Evolutionary conservation across 352 stramenopile genomes (phyloP).

Genomic region (Pythium aristosporum): DNA sequence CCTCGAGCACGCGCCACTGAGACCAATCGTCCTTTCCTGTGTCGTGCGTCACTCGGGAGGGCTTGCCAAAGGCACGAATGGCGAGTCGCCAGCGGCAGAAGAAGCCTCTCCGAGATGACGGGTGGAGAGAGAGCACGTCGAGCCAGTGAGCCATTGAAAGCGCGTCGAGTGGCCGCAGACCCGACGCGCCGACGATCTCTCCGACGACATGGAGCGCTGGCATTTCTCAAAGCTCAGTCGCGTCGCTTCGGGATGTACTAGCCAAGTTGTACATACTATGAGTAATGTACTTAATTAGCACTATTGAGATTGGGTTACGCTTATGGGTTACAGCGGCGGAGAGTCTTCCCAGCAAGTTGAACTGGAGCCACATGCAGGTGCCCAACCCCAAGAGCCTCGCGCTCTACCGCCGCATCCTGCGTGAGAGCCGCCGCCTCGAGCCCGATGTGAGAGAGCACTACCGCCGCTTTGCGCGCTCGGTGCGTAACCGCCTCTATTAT

Average conservation of each 20-base stretch:
- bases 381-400: constrained; percentile 28
- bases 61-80: constrained; percentile 14
- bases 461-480: constrained; percentile 40
- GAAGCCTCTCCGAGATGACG: constrained; percentile 36
- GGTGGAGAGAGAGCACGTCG: constrained; percentile 43
- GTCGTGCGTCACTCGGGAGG: neutral
- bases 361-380: neutral
- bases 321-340: neutral
- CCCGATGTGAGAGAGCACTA: constrained; percentile 47
- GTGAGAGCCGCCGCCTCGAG: constrained; percentile 38
- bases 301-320: neutral
- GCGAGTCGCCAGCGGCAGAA: constrained; percentile 53
- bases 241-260: neutral
- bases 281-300: neutral
- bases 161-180: constrained; percentile 30
- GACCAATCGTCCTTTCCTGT: neutral
- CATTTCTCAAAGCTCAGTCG: constrained; percentile 24
- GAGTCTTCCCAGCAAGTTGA: neutral
- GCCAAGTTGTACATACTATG: neutral
- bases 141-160: constrained; percentile 29
- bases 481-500: constrained; percentile 16
- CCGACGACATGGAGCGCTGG: constrained; percentile 43
- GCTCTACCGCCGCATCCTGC: constrained; percentile 50
- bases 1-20: constrained; percentile 43
- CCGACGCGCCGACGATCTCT: constrained; percentile 48